Conservation (phyloP, 169 alveolate genomes). For the Toxoplasma gondii region DNA sequence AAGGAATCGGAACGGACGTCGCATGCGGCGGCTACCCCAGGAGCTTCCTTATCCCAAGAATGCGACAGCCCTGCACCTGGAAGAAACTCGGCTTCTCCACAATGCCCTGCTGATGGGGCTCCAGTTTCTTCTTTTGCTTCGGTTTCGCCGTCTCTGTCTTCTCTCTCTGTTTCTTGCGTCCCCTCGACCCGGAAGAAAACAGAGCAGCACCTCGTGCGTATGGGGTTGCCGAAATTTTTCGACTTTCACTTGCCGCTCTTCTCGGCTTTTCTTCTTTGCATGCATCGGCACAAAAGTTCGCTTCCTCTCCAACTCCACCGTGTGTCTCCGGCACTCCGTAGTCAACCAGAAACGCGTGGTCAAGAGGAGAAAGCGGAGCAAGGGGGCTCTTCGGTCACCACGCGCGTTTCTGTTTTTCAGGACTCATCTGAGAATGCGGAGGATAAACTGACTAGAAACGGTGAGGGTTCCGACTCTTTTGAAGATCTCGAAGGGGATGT, state of each 20-base stretch:
- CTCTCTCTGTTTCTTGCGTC: neutral
- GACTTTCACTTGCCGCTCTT: constrained; percentile 52
- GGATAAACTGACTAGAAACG: too few relatives aligned
- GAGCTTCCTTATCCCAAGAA: too few relatives aligned
- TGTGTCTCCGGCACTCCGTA: neutral
- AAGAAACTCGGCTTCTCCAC: too few relatives aligned
- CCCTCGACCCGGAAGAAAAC: neutral
- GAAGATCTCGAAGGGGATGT: too few relatives aligned
- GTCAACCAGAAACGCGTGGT: neutral
- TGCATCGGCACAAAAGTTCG: neutral
- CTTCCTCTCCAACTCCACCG: neutral
- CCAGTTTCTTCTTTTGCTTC: neutral
- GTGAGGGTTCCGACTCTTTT: too few relatives aligned
- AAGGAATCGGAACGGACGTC: too few relatives aligned
- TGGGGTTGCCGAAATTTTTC: constrained; percentile 66
- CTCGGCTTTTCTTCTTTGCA: constrained; percentile 18
- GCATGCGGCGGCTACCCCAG: too few relatives aligned
- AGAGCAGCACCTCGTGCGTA: constrained; percentile 48
- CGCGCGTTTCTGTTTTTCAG: too few relatives aligned
- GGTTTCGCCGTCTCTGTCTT: neutral
- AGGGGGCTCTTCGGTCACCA: too few relatives aligned
- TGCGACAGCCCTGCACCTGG: too few relatives aligned
- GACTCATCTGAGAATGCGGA: too few relatives aligned
- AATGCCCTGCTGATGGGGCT: neutral
- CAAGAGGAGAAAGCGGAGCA: neutral